phyloP scores from a whole-genome alignment of 495 filamentous ascomycete species.

The Penicillium argentinense region DNA sequence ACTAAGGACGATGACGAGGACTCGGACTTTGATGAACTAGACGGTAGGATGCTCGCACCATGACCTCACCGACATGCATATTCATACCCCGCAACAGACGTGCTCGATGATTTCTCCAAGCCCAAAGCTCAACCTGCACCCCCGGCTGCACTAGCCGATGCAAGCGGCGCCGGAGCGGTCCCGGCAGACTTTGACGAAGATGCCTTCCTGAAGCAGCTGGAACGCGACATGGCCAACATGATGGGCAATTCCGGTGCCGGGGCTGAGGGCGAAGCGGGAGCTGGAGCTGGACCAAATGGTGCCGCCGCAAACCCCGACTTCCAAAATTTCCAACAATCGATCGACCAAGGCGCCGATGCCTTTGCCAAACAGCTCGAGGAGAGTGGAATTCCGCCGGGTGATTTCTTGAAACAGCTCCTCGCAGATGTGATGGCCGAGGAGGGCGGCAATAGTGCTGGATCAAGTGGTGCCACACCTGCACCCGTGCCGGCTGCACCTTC shows the following conservation, averaged over 20 bases:
- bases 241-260: conserved; percentile 48
- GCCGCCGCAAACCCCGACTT: conserved; percentile 14
- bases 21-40: conserved; percentile 82
- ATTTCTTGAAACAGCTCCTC: conserved; percentile 78
- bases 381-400: conserved; percentile 67
- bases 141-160: conserved; percentile 13
- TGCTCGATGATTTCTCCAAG: conserved; percentile 83
- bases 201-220: conserved; percentile 73
- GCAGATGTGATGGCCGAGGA: conserved; percentile 82
- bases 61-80: background rate
- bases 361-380: conserved; percentile 82
- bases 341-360: conserved; percentile 40
- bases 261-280: background rate
- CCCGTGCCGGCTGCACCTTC: conserved; percentile 8
- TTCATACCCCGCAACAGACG: conserved; percentile 52
- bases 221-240: conserved; percentile 82
- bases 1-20: conserved; percentile 41
- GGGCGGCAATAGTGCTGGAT: conserved; percentile 39
- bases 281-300: background rate
- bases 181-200: conserved; percentile 52
- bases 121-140: conserved; percentile 47
- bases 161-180: conserved; percentile 14
- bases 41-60: conserved; percentile 55
- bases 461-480: conserved; percentile 5
- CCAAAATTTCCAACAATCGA: conserved; percentile 25